phyloP scores from a whole-genome alignment of 1,139 yeast genomes.

The Hyphopichia khmerensis region DNA sequence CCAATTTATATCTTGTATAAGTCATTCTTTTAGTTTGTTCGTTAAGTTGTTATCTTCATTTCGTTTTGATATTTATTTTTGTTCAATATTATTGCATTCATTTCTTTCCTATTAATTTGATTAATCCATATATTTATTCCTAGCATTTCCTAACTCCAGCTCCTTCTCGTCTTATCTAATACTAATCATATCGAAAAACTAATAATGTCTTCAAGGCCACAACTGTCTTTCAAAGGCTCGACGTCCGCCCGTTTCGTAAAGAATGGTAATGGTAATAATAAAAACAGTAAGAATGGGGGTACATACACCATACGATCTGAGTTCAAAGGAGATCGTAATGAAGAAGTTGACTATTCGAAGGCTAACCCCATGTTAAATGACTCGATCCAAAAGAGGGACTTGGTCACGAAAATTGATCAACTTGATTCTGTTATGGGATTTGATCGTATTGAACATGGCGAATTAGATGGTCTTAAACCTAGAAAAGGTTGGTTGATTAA shows the following conservation, averaged over 20 bases:
- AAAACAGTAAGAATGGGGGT: not conserved
- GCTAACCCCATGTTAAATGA: conserved; percentile 43
- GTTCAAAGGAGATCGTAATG: conserved; percentile 7
- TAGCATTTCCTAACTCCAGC: not conserved
- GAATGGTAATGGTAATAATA: conserved; percentile 21
- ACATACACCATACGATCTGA: conserved; percentile 14
- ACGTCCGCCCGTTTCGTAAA: conserved; percentile 57
- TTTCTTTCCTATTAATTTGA: not conserved
- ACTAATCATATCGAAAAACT: not conserved
- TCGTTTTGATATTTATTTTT: not conserved
- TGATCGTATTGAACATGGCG: conserved; percentile 69
- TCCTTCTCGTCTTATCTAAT: not conserved
- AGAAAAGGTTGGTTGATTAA: conserved; percentile 87
- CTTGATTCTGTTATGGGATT: conserved; percentile 84
- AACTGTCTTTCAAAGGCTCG: conserved; percentile 42
- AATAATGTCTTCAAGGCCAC: not conserved
- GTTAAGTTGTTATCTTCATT: not conserved
- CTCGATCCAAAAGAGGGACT: conserved; percentile 38
- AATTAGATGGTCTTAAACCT: conserved; percentile 46
- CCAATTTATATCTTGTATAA: not conserved
- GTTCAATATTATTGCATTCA: not conserved
- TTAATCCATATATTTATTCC: not conserved
- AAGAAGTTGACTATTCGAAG: conserved; percentile 18
- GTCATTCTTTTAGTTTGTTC: not conserved
- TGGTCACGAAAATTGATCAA: conserved; percentile 54